These are phyloP conservation scores for Xylariomycetidae sp. DNA, from an alignment of 2,329 filamentous ascomycete genomes.

Conservation along the genomic window DNA sequence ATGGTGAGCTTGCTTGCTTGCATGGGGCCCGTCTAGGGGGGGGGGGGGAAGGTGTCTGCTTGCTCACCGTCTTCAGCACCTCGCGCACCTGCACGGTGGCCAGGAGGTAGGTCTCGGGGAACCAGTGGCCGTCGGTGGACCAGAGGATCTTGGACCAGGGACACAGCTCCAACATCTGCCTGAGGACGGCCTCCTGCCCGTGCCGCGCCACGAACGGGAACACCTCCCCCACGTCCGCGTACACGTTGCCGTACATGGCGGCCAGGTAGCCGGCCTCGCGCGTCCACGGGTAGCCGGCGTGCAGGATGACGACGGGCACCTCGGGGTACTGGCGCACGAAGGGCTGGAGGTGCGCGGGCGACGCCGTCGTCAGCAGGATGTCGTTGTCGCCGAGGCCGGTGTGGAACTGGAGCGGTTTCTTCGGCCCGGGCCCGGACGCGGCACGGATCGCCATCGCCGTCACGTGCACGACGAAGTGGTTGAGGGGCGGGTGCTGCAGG, in stretches of 20 bases:
- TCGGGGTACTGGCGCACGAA: constrained; percentile 64
- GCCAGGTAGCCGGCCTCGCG: constrained; percentile 74
- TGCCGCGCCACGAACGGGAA: constrained; percentile 73
- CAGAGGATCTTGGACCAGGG: constrained; percentile 72
- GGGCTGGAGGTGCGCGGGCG: constrained; percentile 67
- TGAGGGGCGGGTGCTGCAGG: constrained; percentile 59
- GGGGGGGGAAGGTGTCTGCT: too few relatives aligned
- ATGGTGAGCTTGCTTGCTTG: too few relatives aligned
- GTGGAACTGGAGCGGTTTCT: constrained; percentile 78
- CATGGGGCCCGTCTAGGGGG: too few relatives aligned
- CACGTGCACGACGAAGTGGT: constrained; percentile 62
- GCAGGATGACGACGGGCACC: constrained; percentile 71
- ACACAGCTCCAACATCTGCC: constrained; percentile 68
- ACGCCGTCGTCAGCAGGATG: constrained; percentile 62
- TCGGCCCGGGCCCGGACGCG: constrained; percentile 22
- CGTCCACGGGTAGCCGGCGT: constrained; percentile 76
- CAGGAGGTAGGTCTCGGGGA: constrained; percentile 71
- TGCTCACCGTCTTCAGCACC: constrained; percentile 56
- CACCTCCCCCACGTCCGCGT: constrained; percentile 76
- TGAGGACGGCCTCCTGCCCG: constrained; percentile 65
- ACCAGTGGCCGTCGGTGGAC: constrained; percentile 75
- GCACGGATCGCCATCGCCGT: constrained; percentile 53
- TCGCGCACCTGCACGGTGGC: constrained; percentile 67
- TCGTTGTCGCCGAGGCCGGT: constrained; percentile 79
- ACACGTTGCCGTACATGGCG: constrained; percentile 70